These are phyloP conservation scores for Strobilomyces echinocephalus DNA, from an alignment of 768 basidiomycete species.

Conservation along the genomic window DNA sequence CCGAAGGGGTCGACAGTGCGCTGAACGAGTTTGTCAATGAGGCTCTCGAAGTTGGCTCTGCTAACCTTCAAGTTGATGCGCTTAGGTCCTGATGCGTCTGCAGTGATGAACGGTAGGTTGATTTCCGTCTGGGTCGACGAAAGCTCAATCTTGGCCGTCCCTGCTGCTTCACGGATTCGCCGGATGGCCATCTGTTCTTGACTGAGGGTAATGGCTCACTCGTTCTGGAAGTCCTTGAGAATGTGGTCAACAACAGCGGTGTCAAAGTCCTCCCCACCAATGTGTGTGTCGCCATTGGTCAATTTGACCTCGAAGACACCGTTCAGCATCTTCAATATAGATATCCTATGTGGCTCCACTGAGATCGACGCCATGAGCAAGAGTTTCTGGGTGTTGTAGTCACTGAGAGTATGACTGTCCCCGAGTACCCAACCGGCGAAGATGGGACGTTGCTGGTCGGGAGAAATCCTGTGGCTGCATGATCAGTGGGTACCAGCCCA, in stretches of 20 bases:
- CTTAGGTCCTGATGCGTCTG: conserved; percentile 90
- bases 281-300: conserved; percentile 97
- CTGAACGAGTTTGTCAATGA: conserved; percentile 78
- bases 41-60: conserved; percentile 84
- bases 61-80: conserved; percentile 92
- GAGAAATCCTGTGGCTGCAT: no score
- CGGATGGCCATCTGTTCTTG: conserved; percentile 95
- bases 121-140: conserved; percentile 97
- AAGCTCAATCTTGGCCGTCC: conserved; percentile 98
- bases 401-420: no score
- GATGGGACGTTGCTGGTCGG: no score
- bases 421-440: no score
- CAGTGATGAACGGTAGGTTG: conserved; percentile 97
- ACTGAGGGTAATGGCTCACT: conserved; percentile 73
- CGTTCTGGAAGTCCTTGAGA: conserved; percentile 91
- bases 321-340: conserved; percentile 98
- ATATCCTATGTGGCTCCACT: conserved; percentile 99
- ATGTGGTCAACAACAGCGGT: conserved; percentile 83
- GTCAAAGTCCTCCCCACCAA: conserved; percentile 97
- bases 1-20: conserved; percentile 94
- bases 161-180: conserved; percentile 97
- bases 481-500: no score
- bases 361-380: conserved; percentile 96
- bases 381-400: no score
- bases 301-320: conserved; percentile 99